A percentile compares a stretch with the other conserved stretches of the same genome.
These are phyloP conservation scores for Colletotrichum shisoi DNA, from an alignment of 2,329 filamentous ascomycete genomes.

Conservation along the genomic window DNA sequence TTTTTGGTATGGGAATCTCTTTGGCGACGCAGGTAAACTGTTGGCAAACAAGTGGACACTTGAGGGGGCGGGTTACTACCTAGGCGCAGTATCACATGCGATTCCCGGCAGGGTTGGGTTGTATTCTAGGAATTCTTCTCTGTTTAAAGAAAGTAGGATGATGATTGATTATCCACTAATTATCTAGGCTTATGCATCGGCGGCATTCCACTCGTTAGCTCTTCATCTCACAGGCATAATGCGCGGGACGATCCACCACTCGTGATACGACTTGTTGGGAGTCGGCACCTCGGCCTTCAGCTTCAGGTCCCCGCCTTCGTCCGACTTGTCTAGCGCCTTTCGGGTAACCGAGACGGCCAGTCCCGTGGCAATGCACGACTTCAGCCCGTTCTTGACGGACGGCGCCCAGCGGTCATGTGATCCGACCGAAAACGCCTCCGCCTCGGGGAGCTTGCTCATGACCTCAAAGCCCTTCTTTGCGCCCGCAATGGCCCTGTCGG, in stretches of 20 bases:
- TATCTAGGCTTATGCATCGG: conserved; percentile 18
- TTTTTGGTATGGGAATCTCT: conserved; percentile 17
- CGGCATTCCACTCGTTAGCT: not conserved
- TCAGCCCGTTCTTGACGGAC: conserved; percentile 67
- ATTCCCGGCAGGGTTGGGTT: conserved; percentile 9
- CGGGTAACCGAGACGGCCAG: conserved; percentile 69
- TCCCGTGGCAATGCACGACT: conserved; percentile 74
- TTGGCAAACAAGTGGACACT: conserved; percentile 13
- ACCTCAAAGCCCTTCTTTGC: conserved; percentile 66
- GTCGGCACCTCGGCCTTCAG: conserved; percentile 62
- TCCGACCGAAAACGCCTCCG: conserved; percentile 63
- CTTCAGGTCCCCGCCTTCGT: conserved; percentile 45
- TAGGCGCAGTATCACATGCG: conserved; percentile 24
- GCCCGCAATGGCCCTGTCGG: conserved; percentile 56
- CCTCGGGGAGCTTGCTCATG: conserved; percentile 59
- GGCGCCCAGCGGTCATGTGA: conserved; percentile 69
- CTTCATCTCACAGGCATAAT: conserved; percentile 45
- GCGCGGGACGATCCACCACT: conserved; percentile 71
- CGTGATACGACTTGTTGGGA: conserved; percentile 65
- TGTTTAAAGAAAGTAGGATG: conserved; percentile 15
- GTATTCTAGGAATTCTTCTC: conserved; percentile 15
- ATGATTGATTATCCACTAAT: conserved; percentile 7
- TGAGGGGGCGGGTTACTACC: not conserved
- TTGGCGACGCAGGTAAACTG: conserved; percentile 16
- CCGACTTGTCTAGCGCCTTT: conserved; percentile 59